Conservation (phyloP, 345 rosid genomes). For the Nephelium lappaceum region DNA sequence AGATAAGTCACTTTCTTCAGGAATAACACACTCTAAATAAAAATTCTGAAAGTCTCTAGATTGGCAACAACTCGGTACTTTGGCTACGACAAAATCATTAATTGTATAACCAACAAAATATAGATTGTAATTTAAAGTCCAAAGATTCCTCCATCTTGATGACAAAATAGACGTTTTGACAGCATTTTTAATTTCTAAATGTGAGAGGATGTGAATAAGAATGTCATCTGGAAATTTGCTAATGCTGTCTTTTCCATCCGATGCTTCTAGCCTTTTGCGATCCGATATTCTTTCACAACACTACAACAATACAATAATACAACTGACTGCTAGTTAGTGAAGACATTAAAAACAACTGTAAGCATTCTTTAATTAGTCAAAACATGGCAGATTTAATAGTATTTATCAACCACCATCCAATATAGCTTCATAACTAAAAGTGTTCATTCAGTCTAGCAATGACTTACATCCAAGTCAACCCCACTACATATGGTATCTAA, state of each 20-base stretch:
- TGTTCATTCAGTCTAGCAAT: no score
- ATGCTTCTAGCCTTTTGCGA: background rate
- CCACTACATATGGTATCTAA: no score
- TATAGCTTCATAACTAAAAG: no score
- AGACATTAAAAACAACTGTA: background rate
- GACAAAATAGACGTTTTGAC: conserved; percentile 8
- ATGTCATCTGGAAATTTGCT: conserved; percentile 10
- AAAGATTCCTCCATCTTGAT: conserved; percentile 18
- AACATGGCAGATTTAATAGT: no score
- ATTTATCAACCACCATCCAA: no score
- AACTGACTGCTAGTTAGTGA: background rate
- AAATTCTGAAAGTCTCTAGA: background rate
- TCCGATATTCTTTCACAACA: background rate
- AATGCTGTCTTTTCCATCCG: background rate
- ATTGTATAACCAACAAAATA: background rate
- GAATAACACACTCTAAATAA: background rate
- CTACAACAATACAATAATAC: background rate
- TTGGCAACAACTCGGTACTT: conserved; percentile 1
- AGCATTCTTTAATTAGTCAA: no score
- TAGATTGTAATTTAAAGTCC: background rate
- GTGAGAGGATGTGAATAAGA: conserved; percentile 20
- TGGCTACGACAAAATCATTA: conserved; percentile 1
- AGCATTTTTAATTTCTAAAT: conserved; percentile 2
- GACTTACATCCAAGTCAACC: no score
- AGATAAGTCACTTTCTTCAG: background rate